Conservation (phyloP, 2,329 filamentous ascomycete species). For the Fusarium sp. region DNA sequence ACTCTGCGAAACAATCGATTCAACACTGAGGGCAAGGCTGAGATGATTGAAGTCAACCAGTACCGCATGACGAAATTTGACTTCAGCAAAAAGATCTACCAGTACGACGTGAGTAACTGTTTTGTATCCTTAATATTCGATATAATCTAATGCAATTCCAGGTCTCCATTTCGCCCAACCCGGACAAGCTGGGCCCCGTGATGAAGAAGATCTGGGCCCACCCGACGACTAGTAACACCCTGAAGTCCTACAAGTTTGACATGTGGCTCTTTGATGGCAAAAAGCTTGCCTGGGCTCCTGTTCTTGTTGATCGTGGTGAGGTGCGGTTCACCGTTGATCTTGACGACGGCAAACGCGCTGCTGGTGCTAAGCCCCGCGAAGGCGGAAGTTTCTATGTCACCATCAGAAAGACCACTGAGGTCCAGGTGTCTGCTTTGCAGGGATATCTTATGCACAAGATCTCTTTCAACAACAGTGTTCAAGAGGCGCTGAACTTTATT, state of each 20-base stretch:
- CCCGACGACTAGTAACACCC: constrained; percentile 65
- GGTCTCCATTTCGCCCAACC: constrained; percentile 74
- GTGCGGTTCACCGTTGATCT: constrained; percentile 76
- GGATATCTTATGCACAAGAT: constrained; percentile 73
- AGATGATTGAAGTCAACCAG: constrained; percentile 76
- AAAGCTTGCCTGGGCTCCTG: constrained; percentile 81
- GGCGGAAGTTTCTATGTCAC: constrained; percentile 69
- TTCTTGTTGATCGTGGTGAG: constrained; percentile 60
- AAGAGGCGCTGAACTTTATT: constrained; percentile 89
- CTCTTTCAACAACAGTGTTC: constrained; percentile 73
- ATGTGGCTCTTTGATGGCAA: constrained; percentile 84
- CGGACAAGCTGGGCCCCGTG: constrained; percentile 71
- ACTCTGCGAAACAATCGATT: constrained; percentile 56
- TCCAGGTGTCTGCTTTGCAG: constrained; percentile 75
- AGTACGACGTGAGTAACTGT: constrained; percentile 80
- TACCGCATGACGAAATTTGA: constrained; percentile 73
- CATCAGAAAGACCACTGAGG: constrained; percentile 73
- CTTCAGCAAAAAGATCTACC: constrained; percentile 74
- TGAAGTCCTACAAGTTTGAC: constrained; percentile 61
- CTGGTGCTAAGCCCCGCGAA: constrained; percentile 49
- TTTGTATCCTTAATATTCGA: neutral
- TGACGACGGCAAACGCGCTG: constrained; percentile 71
- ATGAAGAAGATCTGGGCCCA: constrained; percentile 84
- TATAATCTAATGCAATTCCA: constrained; percentile 51
- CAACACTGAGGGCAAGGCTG: constrained; percentile 68